These are phyloP conservation scores for Monsonia emarginata DNA, from an alignment of 441 rosid species.

Conservation along the genomic window DNA sequence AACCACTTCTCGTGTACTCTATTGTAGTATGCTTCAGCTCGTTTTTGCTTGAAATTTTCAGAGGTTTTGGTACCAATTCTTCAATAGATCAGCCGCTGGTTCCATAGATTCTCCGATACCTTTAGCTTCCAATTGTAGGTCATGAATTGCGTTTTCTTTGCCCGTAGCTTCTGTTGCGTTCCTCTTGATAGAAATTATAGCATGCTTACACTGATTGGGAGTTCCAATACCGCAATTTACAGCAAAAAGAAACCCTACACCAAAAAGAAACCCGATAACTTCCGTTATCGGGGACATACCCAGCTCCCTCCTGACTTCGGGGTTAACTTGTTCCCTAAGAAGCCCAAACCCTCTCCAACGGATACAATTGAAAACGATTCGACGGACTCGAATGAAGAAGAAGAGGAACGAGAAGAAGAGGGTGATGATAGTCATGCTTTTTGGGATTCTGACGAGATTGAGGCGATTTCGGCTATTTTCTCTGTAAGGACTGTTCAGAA, in stretches of 20 bases:
- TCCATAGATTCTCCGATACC: neutral
- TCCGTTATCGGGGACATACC: slow-evolving; percentile 46
- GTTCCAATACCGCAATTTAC: slow-evolving; percentile 21
- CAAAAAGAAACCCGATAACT: slow-evolving; percentile 47
- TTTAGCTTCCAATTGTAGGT: neutral
- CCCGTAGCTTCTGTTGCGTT: slow-evolving; percentile 1
- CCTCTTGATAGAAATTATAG: neutral
- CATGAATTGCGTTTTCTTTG: slow-evolving; percentile 16
- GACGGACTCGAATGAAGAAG: slow-evolving; percentile 9
- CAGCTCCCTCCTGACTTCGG: slow-evolving; percentile 82
- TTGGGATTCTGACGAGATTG: slow-evolving; percentile 10
- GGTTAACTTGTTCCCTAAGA: slow-evolving; percentile 58
- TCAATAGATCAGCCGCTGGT: too few relatives aligned
- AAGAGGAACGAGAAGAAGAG: slow-evolving; percentile 16
- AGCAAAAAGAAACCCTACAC: slow-evolving; percentile 29
- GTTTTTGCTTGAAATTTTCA: too few relatives aligned
- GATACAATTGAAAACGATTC: slow-evolving; percentile 17
- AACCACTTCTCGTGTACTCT: too few relatives aligned
- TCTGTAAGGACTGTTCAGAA: slow-evolving; percentile 69
- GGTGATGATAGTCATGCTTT: slow-evolving; percentile 6
- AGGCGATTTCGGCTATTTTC: slow-evolving; percentile 67
- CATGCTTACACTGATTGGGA: slow-evolving; percentile 14
- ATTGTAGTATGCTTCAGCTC: too few relatives aligned
- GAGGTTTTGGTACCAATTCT: too few relatives aligned
- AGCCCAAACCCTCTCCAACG: slow-evolving; percentile 29